Conservation (phyloP, 2,329 filamentous ascomycete species). For the Exophiala sp. region DNA sequence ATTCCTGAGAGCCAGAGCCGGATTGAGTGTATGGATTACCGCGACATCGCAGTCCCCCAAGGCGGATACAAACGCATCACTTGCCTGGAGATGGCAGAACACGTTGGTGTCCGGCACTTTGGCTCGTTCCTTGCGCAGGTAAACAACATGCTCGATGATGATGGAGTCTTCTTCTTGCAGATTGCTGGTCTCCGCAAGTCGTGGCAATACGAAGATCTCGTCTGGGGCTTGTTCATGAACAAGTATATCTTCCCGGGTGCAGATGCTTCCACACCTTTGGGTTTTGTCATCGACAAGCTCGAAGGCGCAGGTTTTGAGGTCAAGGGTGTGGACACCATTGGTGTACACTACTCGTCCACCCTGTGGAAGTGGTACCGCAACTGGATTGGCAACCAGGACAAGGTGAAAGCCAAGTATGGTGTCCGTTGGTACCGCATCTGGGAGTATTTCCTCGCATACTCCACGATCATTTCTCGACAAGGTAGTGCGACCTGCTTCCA, state of each 20-base stretch:
- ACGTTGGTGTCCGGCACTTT: slow-evolving; percentile 92
- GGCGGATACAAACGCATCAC: slow-evolving; percentile 91
- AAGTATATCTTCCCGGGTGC: slow-evolving; percentile 98
- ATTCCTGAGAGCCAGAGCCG: slow-evolving; percentile 83
- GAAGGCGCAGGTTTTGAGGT: slow-evolving; percentile 87
- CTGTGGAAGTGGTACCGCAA: slow-evolving; percentile 98
- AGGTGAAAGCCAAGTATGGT: slow-evolving; percentile 93
- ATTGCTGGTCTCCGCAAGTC: slow-evolving; percentile 88
- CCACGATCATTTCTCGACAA: slow-evolving; percentile 78
- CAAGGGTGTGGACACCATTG: slow-evolving; percentile 87
- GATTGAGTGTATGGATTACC: slow-evolving; percentile 95
- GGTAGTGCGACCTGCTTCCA: slow-evolving; percentile 83
- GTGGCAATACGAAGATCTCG: slow-evolving; percentile 97
- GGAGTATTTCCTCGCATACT: slow-evolving; percentile 87
- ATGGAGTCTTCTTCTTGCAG: slow-evolving; percentile 94
- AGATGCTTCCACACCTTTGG: slow-evolving; percentile 89
- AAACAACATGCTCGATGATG: slow-evolving; percentile 92
- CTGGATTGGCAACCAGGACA: slow-evolving; percentile 91
- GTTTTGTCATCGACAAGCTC: slow-evolving; percentile 77
- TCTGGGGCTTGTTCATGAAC: slow-evolving; percentile 99
- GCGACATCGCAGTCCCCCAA: slow-evolving; percentile 78
- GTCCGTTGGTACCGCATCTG: slow-evolving; percentile 94
- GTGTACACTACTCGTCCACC: slow-evolving; percentile 94
- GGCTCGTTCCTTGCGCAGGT: slow-evolving; percentile 77
- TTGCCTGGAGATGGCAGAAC: slow-evolving; percentile 97